Base-by-base conservation (phyloP, 768 basidiomycete species). In the Boletus barrowsii region DNA sequence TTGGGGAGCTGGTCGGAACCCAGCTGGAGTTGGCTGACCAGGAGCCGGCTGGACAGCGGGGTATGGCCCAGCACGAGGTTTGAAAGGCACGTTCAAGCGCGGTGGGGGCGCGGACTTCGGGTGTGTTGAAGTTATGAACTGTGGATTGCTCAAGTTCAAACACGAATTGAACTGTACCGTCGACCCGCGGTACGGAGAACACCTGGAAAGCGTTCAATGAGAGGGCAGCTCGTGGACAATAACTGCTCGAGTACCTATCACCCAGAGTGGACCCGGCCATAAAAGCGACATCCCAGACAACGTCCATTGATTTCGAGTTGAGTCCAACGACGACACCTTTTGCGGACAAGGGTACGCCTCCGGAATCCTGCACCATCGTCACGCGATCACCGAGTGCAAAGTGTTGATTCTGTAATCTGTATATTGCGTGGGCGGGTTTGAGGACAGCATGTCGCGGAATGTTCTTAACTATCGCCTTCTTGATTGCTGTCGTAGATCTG, bases 281-380 rank as follows among this genome's bases (percentile, higher is more conserved):
- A 73, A 99, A 98, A 1, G 93, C 81, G 22, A 88, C 86, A 68
- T 99, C 97, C 91, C 97, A 98, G 0, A 96, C 81, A 22, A 98
- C 88, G 68, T 98, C 97, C 81, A 98, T 88, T 4, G 88, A 83
- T 65, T 87, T 90, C 3, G 86, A 73, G 62, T 87, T 91, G 63
- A 99, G 72, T 14, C 95, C 92, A 49, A 98, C 83, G 24, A 98
- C 94, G 15, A 96, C 92, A 20, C 97, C 97, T 72, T 96, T 98
- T 48, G 86, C 87, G 1, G 86, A 84, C 14, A 98, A 76, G 2
- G 95, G 93, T 0, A 98, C 95, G 33, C 88, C 85, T 29, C 95
- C 95, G 0, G 94, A 87, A 66, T 98, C 97, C 62, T 91, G 88
- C 2, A 98, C 93, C 90, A 96, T 97, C 17, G 88, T 89, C 36